phyloP scores from a whole-genome alignment of 345 rosid species.

The Gossypium stocksii region DNA sequence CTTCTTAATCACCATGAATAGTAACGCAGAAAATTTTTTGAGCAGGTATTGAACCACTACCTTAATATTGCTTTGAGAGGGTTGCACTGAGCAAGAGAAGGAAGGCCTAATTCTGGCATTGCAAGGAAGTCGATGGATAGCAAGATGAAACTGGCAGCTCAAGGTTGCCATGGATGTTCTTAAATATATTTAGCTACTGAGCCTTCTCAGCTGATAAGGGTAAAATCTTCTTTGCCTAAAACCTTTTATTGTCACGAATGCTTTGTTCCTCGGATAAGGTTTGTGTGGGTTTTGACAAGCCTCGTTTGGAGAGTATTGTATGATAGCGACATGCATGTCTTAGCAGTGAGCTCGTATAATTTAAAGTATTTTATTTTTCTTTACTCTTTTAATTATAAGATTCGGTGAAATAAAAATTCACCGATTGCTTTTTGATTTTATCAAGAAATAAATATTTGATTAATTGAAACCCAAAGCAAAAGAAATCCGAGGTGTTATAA shows the following conservation, averaged over 20 bases:
- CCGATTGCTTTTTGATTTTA: neutral
- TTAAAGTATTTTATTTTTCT: neutral
- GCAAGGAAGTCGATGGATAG: constrained; percentile 20
- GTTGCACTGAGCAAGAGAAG: constrained; percentile 64
- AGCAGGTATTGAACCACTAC: constrained; percentile 29
- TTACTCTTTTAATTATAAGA: neutral
- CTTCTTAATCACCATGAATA: neutral
- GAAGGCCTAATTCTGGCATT: constrained; percentile 34
- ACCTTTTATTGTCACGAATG: neutral
- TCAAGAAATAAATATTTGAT: neutral
- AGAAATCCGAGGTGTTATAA: no score
- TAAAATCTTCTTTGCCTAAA: neutral
- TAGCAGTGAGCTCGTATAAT: neutral
- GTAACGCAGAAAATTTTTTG: neutral
- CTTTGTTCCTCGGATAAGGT: constrained; percentile 26
- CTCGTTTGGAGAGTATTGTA: constrained; percentile 20
- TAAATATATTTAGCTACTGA: neutral
- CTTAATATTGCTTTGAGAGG: constrained; percentile 74
- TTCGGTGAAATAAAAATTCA: neutral
- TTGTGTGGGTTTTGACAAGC: constrained; percentile 18
- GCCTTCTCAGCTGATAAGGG: neutral
- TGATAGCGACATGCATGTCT: constrained; percentile 17
- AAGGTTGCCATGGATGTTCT: constrained; percentile 48
- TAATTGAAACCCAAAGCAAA: neutral
- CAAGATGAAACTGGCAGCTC: constrained; percentile 43